Conservation (phyloP, 257 asterid species). For the Solanum paucissectum region DNA sequence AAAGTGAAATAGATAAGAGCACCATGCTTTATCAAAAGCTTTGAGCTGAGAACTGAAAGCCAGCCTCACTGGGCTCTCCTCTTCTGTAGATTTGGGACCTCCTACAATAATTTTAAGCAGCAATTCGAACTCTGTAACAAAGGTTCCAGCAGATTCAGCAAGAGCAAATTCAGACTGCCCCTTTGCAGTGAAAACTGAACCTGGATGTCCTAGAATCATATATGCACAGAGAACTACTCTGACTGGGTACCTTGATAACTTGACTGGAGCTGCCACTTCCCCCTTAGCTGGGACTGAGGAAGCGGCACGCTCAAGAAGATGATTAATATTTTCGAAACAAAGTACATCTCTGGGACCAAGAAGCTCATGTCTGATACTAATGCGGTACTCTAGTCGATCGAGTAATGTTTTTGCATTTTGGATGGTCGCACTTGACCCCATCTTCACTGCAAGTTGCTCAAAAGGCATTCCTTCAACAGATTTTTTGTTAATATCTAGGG, state of each 20-base stretch:
- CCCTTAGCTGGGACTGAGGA: background rate
- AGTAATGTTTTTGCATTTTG: constrained; percentile 12
- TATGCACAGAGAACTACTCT: constrained; percentile 16
- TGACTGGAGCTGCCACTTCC: background rate
- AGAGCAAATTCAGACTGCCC: constrained; percentile 1
- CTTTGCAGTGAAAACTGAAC: constrained; percentile 4
- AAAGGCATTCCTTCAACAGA: constrained; percentile 5
- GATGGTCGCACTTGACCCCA: constrained; percentile 5
- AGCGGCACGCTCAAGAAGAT: constrained; percentile 4
- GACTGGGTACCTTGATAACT: constrained; percentile 13
- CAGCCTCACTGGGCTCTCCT: background rate
- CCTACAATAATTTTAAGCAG: constrained; percentile 8
- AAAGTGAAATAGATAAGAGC: constrained; percentile 14
- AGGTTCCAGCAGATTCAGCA: constrained; percentile 8
- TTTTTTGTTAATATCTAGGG: background rate
- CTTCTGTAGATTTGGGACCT: background rate
- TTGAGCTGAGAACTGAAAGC: constrained; percentile 10
- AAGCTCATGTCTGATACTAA: background rate
- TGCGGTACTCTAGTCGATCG: constrained; percentile 7
- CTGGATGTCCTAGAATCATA: constrained; percentile 18
- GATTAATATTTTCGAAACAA: constrained; percentile 5
- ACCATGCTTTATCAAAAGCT: constrained; percentile 18
- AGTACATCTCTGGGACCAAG: background rate
- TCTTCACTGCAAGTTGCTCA: constrained; percentile 9
- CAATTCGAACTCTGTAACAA: constrained; percentile 12